A percentile compares a stretch with the other conserved stretches of the same genome.
Conservation (phyloP, 495 filamentous ascomycete species). For the Umbilicaria muhlenbergii region DNA sequence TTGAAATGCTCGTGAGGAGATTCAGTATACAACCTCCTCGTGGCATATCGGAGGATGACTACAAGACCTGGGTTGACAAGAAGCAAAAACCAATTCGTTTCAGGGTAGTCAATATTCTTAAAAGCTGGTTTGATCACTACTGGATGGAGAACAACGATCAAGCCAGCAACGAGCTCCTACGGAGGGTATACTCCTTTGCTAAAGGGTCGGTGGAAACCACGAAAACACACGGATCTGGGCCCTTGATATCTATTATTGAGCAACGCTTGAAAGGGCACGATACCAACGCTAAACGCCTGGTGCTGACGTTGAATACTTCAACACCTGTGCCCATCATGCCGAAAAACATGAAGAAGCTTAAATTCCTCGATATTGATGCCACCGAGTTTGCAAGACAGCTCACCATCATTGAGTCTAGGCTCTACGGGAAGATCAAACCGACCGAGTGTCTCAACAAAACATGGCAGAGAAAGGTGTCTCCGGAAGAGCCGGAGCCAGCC, state of each 20-base stretch:
- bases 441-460: constrained; percentile 96
- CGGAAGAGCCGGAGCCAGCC: constrained; percentile 76
- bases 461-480: constrained; percentile 83
- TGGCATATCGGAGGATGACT: constrained; percentile 57
- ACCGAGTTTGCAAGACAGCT: constrained; percentile 92
- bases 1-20: constrained; percentile 78
- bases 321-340: constrained; percentile 82
- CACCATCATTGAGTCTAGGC: constrained; percentile 87
- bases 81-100: constrained; percentile 95
- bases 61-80: constrained; percentile 75
- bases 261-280: constrained; percentile 79
- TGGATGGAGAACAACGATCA: constrained; percentile 95
- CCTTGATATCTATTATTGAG: constrained; percentile 70
- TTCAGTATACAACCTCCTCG: constrained; percentile 91
- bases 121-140: constrained; percentile 94
- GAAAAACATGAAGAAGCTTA: constrained; percentile 99
- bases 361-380: constrained; percentile 93
- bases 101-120: constrained; percentile 90
- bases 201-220: constrained; percentile 84
- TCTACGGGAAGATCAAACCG: constrained; percentile 89
- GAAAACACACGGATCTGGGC: constrained; percentile 71
- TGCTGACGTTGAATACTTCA: constrained; percentile 65
- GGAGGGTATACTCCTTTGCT: constrained; percentile 78
- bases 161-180: constrained; percentile 66
- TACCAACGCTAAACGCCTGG: constrained; percentile 66